A percentile compares a stretch with the other conserved stretches of the same genome.
phyloP scores from a whole-genome alignment of 106 monocot species.

The Dioscorea zingiberensis region DNA sequence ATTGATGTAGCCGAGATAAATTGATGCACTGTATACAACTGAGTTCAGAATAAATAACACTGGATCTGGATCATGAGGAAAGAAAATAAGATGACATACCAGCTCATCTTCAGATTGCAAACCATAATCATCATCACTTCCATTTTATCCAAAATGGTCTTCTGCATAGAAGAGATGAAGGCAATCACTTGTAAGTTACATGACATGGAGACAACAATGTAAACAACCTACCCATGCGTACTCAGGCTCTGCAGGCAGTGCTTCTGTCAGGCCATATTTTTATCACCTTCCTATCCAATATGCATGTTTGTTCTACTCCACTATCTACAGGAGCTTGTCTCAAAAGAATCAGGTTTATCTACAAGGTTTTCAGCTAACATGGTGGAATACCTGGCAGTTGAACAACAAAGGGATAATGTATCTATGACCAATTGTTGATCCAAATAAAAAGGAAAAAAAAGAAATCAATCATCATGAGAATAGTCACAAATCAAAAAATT shows the following conservation, averaged over 20 bases:
- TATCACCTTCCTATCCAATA: conserved; percentile 21
- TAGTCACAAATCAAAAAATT: no score
- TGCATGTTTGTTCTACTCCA: conserved; percentile 10
- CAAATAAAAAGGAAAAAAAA: background rate
- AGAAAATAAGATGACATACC: conserved; percentile 26
- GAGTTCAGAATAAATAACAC: no score
- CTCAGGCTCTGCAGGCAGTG: conserved; percentile 14
- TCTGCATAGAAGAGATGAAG: conserved; percentile 26
- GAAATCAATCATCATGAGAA: background rate
- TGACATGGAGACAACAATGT: background rate
- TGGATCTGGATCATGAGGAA: no score
- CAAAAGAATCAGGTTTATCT: conserved; percentile 26
- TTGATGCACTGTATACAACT: no score
- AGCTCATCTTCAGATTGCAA: conserved; percentile 60
- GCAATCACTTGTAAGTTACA: background rate
- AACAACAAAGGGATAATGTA: background rate
- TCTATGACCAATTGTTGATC: background rate
- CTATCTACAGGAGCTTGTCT: conserved; percentile 11
- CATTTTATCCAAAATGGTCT: conserved; percentile 23
- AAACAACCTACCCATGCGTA: conserved; percentile 10
- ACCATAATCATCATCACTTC: conserved; percentile 59
- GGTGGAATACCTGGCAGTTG: conserved; percentile 70
- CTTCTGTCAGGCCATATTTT: conserved; percentile 3
- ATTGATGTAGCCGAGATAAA: no score
- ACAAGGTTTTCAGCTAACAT: conserved; percentile 98